phyloP scores from a whole-genome alignment of 225 moss, liverwort and hornwort species.

The Asterella californica region DNA sequence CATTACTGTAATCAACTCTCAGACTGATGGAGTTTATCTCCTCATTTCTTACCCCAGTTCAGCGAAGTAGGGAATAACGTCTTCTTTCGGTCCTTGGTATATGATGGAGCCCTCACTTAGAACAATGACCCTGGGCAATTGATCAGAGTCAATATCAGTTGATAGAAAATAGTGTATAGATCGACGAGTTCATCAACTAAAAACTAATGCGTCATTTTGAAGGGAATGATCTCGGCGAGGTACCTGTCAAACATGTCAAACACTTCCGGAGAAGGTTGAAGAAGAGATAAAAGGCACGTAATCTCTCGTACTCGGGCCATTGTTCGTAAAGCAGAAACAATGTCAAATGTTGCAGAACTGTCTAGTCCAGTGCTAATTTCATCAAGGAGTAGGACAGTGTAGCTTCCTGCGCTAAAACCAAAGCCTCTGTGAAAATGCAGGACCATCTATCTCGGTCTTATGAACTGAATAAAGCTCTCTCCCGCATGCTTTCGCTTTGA shows the following conservation, averaged over 20 bases:
- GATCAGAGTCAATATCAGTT: constrained; percentile 14
- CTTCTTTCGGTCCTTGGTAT: constrained; percentile 75
- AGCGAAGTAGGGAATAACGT: constrained; percentile 62
- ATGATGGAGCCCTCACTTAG: constrained; percentile 69
- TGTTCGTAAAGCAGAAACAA: constrained; percentile 74
- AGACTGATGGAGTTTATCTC: not conserved
- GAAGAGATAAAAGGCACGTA: constrained; percentile 74
- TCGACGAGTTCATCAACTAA: not conserved
- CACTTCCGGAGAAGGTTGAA: constrained; percentile 87
- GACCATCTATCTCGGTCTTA: not conserved
- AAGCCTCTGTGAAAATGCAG: not conserved
- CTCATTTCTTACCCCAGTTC: constrained; percentile 56
- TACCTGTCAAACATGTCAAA: constrained; percentile 85
- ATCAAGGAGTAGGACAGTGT: constrained; percentile 61
- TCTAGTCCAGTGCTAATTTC: constrained; percentile 90
- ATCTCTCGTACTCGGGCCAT: constrained; percentile 70
- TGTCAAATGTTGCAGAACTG: constrained; percentile 86
- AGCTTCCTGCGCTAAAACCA: constrained; percentile 53
- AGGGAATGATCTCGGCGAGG: not conserved
- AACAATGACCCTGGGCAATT: constrained; percentile 60
- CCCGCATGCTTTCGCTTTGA: no score
- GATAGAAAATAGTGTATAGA: not conserved
- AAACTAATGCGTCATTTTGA: not conserved
- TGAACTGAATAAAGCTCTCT: not conserved
- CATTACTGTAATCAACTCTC: not conserved